These are phyloP conservation scores for Cyberlindnera galapagoensis DNA, from an alignment of 805 yeast species.

Conservation along the genomic window DNA sequence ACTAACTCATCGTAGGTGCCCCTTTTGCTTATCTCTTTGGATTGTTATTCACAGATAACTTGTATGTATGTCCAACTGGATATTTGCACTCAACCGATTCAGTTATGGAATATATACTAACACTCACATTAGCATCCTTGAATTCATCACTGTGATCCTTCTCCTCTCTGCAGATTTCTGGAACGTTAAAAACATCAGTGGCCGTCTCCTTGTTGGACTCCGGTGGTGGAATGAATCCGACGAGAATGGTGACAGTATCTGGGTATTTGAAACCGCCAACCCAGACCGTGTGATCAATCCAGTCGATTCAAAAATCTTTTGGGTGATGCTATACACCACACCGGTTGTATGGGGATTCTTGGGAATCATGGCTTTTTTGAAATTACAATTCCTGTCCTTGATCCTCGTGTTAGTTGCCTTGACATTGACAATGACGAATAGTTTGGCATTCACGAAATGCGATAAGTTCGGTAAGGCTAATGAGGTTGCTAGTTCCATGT, in stretches of 20 bases:
- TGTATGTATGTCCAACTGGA: slow-evolving; percentile 23
- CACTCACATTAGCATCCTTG: slow-evolving; percentile 39
- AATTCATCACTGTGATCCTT: slow-evolving; percentile 73
- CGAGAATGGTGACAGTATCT: slow-evolving; percentile 39
- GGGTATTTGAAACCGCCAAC: slow-evolving; percentile 88
- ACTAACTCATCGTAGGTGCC: slow-evolving; percentile 34
- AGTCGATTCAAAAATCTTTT: slow-evolving; percentile 83
- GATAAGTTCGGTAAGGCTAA: slow-evolving; percentile 89
- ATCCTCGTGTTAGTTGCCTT: slow-evolving; percentile 62
- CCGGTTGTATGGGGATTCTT: slow-evolving; percentile 73
- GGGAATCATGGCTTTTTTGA: slow-evolving; percentile 72
- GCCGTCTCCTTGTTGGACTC: slow-evolving; percentile 83
- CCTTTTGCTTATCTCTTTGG: slow-evolving; percentile 67
- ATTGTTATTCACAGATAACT: slow-evolving; percentile 54
- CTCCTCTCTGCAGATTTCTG: slow-evolving; percentile 87
- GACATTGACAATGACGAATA: slow-evolving; percentile 70
- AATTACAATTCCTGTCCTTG: slow-evolving; percentile 64
- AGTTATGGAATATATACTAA: slow-evolving; percentile 1
- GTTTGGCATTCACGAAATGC: slow-evolving; percentile 86
- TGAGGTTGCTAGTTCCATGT: slow-evolving; percentile 49
- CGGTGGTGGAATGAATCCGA: slow-evolving; percentile 96
- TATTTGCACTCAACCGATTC: slow-evolving; percentile 2
- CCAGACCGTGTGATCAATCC: slow-evolving; percentile 73
- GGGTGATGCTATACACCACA: slow-evolving; percentile 70
- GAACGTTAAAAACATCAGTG: slow-evolving; percentile 87